phyloP scores from a whole-genome alignment of 2,329 filamentous ascomycete species.

The Huntiella bhutanensis region DNA sequence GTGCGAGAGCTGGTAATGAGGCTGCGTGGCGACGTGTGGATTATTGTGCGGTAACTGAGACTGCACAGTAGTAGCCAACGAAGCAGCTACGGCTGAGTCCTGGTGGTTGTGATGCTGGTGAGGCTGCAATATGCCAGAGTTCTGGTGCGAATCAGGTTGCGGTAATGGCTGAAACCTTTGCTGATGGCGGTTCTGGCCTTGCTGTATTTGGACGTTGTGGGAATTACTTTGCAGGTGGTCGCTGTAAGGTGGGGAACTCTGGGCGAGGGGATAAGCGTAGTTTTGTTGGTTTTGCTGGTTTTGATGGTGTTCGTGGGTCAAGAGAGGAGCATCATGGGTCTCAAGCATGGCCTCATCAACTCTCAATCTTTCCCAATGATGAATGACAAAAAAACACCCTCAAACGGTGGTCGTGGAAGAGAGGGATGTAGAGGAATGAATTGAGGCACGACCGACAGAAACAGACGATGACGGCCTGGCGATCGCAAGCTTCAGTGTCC shows the following conservation, averaged over 20 bases:
- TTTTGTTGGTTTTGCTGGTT: conserved; percentile 13
- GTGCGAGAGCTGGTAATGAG: neutral
- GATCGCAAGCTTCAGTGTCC: neutral
- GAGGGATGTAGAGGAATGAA: neutral
- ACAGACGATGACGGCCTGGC: neutral
- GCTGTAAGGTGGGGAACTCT: too few species aligned
- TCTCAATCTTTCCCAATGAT: neutral
- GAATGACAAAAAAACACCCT: neutral
- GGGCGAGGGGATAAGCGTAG: conserved; percentile 1
- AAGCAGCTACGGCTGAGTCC: neutral
- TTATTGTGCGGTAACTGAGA: neutral
- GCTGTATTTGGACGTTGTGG: conserved; percentile 6
- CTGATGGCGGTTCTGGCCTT: conserved; percentile 14
- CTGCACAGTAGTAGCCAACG: too few species aligned
- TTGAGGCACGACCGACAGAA: neutral
- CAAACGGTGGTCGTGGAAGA: neutral
- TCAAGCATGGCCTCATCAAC: conserved; percentile 9
- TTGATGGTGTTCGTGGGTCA: conserved; percentile 13
- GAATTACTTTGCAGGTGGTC: too few species aligned
- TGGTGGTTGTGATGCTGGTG: conserved; percentile 16
- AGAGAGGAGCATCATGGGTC: conserved; percentile 11
- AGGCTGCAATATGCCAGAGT: conserved; percentile 13
- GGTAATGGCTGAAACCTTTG: conserved; percentile 6
- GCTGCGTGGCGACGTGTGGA: neutral
- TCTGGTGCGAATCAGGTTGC: too few species aligned